These are phyloP conservation scores for Schwanniomyces pseudopolymorphus DNA, from an alignment of 805 yeast species.

Conservation along the genomic window DNA sequence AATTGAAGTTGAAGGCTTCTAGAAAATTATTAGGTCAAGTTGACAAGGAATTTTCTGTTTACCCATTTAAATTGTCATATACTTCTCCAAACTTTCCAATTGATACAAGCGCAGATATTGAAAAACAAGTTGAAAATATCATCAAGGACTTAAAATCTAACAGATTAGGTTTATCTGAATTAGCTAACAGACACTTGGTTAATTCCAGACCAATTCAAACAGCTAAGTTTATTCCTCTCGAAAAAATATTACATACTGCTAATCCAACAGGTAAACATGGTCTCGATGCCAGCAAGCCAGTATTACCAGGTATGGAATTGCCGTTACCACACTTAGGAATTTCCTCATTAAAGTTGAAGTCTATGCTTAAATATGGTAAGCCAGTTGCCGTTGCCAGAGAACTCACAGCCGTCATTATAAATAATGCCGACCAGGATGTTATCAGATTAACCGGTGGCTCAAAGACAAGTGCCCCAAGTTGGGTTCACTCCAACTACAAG, in stretches of 20 bases:
- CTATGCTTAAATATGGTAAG: constrained; percentile 45
- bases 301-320: constrained; percentile 70
- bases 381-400: constrained; percentile 77
- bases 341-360: constrained; percentile 64
- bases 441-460: constrained; percentile 81
- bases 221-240: constrained; percentile 73
- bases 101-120: constrained; percentile 31
- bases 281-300: constrained; percentile 62
- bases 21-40: constrained; percentile 67
- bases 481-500: constrained; percentile 81
- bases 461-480: constrained; percentile 68
- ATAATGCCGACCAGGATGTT: constrained; percentile 51
- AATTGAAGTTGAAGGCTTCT: constrained; percentile 71
- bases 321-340: constrained; percentile 76
- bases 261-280: constrained; percentile 70
- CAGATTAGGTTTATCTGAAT: constrained; percentile 77
- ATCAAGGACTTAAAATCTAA: constrained; percentile 57
- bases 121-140: constrained; percentile 44
- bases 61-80: constrained; percentile 85
- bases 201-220: constrained; percentile 70
- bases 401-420: constrained; percentile 61
- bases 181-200: constrained; percentile 75
- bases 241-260: constrained; percentile 57
- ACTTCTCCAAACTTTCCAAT: constrained; percentile 64
- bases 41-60: constrained; percentile 78